These are phyloP conservation scores for Tuber calosporum DNA, from an alignment of 495 filamentous ascomycete species.

Conservation along the genomic window DNA sequence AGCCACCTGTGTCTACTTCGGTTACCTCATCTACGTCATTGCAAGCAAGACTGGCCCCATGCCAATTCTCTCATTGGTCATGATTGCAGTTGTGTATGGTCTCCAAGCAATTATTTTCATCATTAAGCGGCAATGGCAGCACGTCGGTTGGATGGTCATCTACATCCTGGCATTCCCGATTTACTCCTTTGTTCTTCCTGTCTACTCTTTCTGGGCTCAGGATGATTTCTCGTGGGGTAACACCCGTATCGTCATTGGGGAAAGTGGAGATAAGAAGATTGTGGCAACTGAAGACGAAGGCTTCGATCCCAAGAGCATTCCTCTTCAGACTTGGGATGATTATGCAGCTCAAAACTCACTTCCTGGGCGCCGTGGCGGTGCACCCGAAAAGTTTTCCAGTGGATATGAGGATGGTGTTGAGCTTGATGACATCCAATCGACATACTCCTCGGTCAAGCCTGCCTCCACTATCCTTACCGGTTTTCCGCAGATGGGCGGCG, in stretches of 20 bases:
- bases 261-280: constrained; percentile 81
- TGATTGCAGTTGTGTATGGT: constrained; percentile 88
- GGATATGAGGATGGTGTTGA: constrained; percentile 59
- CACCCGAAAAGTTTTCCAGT: constrained; percentile 56
- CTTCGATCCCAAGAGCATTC: constrained; percentile 86
- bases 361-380: constrained; percentile 73
- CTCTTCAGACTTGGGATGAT: constrained; percentile 93
- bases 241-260: constrained; percentile 91
- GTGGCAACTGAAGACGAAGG: constrained; percentile 78
- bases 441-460: constrained; percentile 91
- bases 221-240: constrained; percentile 98
- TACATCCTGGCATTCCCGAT: constrained; percentile 91
- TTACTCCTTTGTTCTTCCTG: constrained; percentile 80
- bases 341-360: constrained; percentile 87
- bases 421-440: constrained; percentile 95
- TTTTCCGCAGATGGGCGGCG: constrained; percentile 57
- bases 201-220: constrained; percentile 99
- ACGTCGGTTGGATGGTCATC: constrained; percentile 98
- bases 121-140: constrained; percentile 92
- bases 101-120: constrained; percentile 95
- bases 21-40: constrained; percentile 77
- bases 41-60: constrained; percentile 65
- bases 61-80: constrained; percentile 76
- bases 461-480: constrained; percentile 86
- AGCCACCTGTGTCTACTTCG: constrained; percentile 81